phyloP scores from a whole-genome alignment of 2,329 filamentous ascomycete species.

The Myriangium duriaei region DNA sequence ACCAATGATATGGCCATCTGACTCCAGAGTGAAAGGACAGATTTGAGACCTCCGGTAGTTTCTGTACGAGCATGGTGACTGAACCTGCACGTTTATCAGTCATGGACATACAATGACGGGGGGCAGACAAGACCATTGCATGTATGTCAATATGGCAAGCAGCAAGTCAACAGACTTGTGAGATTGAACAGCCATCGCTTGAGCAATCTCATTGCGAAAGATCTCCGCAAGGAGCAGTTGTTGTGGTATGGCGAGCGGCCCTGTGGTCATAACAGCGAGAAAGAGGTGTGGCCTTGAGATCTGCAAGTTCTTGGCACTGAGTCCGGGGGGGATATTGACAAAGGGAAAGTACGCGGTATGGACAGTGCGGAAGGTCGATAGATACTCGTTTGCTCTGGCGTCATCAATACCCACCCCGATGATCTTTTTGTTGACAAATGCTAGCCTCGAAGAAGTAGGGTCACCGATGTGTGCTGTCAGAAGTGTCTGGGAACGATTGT shows the following conservation, averaged over 20 bases:
- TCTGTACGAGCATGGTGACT: neutral
- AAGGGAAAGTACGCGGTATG: constrained; percentile 22
- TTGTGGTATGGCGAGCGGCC: constrained; percentile 14
- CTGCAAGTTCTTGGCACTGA: constrained; percentile 17
- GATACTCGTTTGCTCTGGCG: constrained; percentile 1
- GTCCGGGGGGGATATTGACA: constrained; percentile 14
- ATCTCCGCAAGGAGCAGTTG: constrained; percentile 17
- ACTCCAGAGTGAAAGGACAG: constrained; percentile 5
- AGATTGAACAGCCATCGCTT: constrained; percentile 17
- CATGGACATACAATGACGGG: constrained; percentile 20
- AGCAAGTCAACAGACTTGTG: constrained; percentile 20
- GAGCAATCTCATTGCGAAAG: constrained; percentile 18
- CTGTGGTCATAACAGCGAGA: constrained; percentile 27
- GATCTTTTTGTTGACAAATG: neutral
- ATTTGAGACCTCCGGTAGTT: neutral
- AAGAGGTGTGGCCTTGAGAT: constrained; percentile 27
- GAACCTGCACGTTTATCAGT: constrained; percentile 6
- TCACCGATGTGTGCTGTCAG: neutral
- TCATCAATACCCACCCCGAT: neutral
- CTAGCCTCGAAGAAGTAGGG: neutral
- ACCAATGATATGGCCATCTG: constrained; percentile 9
- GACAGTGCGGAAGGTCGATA: constrained; percentile 15
- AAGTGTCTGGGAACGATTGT: neutral
- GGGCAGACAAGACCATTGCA: constrained; percentile 20
- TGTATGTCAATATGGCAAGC: constrained; percentile 19